These are phyloP conservation scores for Diaporthe caulivora DNA, from an alignment of 2,329 filamentous ascomycete genomes.

Conservation along the genomic window DNA sequence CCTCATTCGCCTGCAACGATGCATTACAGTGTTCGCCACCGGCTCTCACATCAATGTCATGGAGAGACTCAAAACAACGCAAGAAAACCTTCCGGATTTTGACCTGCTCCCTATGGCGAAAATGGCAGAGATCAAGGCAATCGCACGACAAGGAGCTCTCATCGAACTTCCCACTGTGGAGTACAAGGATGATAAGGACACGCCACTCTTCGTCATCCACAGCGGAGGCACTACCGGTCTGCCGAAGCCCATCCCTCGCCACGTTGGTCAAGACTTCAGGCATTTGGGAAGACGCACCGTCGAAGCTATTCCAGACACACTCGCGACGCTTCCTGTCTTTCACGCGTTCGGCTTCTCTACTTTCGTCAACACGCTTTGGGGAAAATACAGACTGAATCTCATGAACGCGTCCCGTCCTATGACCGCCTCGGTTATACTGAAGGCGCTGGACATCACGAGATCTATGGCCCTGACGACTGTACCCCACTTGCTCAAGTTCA, in stretches of 20 bases:
- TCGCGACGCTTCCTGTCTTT: constrained; percentile 11
- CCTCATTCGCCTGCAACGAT: not conserved
- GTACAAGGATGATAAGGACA: not conserved
- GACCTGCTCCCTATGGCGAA: constrained; percentile 1
- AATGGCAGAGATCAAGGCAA: not conserved
- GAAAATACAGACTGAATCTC: not conserved
- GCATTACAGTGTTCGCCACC: not conserved
- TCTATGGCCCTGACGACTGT: constrained; percentile 13
- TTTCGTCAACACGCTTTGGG: not conserved
- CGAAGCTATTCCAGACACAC: not conserved
- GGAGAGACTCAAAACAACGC: not conserved
- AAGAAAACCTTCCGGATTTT: not conserved
- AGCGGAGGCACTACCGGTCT: constrained; percentile 32
- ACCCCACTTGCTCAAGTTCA: constrained; percentile 21
- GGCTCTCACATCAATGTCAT: not conserved
- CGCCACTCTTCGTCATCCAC: constrained; percentile 14
- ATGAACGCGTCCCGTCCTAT: constrained; percentile 21
- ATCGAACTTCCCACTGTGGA: not conserved
- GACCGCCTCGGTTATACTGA: constrained; percentile 4
- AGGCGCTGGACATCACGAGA: constrained; percentile 16
- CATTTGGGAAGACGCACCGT: not conserved
- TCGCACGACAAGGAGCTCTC: not conserved
- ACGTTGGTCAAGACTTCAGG: not conserved
- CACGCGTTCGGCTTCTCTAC: not conserved
- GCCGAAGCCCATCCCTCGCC: constrained; percentile 10